These are phyloP conservation scores for Penicillium corylophilum DNA, from an alignment of 2,329 filamentous ascomycete species.

Conservation along the genomic window DNA sequence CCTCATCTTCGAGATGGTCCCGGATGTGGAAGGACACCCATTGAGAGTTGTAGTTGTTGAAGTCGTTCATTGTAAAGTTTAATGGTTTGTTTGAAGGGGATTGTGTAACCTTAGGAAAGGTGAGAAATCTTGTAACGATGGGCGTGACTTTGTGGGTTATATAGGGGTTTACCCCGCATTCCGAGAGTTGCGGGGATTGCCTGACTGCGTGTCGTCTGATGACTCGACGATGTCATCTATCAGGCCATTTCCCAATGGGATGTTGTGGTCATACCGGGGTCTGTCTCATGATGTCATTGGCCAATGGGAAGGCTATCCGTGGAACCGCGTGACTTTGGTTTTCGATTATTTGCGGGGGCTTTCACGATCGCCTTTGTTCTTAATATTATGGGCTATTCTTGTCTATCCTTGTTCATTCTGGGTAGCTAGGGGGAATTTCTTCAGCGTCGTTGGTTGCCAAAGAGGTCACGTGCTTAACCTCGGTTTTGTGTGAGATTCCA, in stretches of 20 bases:
- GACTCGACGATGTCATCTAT: constrained; percentile 16
- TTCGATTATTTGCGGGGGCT: not conserved
- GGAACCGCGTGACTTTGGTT: not conserved
- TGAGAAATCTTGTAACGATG: not conserved
- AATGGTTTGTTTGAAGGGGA: not conserved
- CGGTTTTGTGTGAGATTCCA: no score
- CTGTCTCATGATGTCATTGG: constrained; percentile 11
- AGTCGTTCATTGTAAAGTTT: not conserved
- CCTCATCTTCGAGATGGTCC: constrained; percentile 27
- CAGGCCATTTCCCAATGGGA: constrained; percentile 1
- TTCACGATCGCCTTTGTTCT: no score
- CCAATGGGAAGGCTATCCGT: not conserved
- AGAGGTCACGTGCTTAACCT: no score
- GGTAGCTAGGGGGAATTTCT: no score
- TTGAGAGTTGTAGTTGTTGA: constrained; percentile 28
- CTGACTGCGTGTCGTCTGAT: constrained; percentile 6
- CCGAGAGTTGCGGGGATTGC: constrained; percentile 9
- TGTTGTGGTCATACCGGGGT: constrained; percentile 14
- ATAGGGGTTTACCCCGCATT: constrained; percentile 5
- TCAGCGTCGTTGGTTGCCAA: no score
- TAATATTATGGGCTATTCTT: no score
- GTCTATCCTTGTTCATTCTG: no score
- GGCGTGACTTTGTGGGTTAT: not conserved
- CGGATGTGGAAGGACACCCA: constrained; percentile 33
- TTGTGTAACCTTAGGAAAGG: not conserved